A percentile compares a stretch with the other conserved stretches of the same genome.
These are phyloP conservation scores for Triangularia verruculosa DNA, from an alignment of 2,329 filamentous ascomycete genomes.

Conservation along the genomic window DNA sequence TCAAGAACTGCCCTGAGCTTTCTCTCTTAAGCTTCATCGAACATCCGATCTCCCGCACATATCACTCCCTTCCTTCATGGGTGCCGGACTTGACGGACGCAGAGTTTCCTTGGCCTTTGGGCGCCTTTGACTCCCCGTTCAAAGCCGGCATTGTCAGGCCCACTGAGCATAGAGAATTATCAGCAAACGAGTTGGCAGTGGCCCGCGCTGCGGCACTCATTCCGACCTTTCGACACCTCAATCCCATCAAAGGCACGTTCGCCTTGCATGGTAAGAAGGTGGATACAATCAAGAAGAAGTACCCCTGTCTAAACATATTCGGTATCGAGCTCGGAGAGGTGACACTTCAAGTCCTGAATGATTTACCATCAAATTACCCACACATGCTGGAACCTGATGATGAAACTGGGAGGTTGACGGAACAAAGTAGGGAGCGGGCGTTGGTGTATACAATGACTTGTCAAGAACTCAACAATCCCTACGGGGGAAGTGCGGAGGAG, in stretches of 20 bases:
- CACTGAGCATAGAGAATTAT: not conserved
- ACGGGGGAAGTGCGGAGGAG: not conserved
- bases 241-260: not conserved
- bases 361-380: constrained; percentile 1
- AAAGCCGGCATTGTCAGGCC: not conserved
- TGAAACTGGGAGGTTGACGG: not conserved
- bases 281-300: constrained; percentile 3
- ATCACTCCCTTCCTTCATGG: constrained; percentile 15
- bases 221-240: not conserved
- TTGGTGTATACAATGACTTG: constrained; percentile 12
- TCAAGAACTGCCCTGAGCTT: constrained; percentile 11
- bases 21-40: constrained; percentile 12
- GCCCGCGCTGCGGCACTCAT: not conserved
- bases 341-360: constrained; percentile 5
- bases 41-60: not conserved
- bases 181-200: not conserved
- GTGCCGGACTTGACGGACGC: constrained; percentile 10
- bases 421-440: constrained; percentile 6
- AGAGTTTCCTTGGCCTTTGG: constrained; percentile 9
- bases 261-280: not conserved
- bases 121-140: constrained; percentile 6
- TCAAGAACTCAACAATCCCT: not conserved
- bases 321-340: not conserved
- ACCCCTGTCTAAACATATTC: not conserved
- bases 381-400: not conserved